A percentile compares a stretch with the other conserved stretches of the same genome.
Conservation (phyloP, 495 filamentous ascomycete species). For the Neurospora sp. region DNA sequence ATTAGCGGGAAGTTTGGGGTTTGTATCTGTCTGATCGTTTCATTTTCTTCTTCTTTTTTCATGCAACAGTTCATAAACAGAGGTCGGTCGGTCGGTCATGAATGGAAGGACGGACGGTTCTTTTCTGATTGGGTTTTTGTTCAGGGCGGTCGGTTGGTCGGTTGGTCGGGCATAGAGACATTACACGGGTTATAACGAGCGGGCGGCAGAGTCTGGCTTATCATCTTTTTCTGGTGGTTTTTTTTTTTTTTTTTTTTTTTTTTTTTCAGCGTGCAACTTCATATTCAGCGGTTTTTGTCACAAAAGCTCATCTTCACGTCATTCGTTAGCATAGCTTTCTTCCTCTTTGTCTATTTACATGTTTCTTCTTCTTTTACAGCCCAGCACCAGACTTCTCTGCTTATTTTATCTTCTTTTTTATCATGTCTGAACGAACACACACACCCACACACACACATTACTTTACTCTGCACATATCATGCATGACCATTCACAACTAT, state of each 20-base stretch:
- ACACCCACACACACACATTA: background rate
- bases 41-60: background rate
- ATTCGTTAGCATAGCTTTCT: background rate
- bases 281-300: background rate
- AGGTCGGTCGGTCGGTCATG: background rate
- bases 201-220: background rate
- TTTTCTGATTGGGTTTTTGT: background rate
- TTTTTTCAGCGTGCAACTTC: background rate
- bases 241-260: background rate
- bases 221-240: background rate
- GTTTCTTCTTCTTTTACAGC: background rate
- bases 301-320: background rate
- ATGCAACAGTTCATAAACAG: background rate
- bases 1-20: background rate
- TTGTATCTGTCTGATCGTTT: background rate
- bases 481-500: background rate
- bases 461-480: background rate
- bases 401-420: background rate
- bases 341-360: background rate
- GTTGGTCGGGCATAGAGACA: background rate
- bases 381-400: background rate
- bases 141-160: background rate
- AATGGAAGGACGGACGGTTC: background rate
- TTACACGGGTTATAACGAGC: background rate
- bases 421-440: background rate